Base-by-base conservation (phyloP, 2,329 filamentous ascomycete species). In the Talaromyces albobiverticillius region DNA sequence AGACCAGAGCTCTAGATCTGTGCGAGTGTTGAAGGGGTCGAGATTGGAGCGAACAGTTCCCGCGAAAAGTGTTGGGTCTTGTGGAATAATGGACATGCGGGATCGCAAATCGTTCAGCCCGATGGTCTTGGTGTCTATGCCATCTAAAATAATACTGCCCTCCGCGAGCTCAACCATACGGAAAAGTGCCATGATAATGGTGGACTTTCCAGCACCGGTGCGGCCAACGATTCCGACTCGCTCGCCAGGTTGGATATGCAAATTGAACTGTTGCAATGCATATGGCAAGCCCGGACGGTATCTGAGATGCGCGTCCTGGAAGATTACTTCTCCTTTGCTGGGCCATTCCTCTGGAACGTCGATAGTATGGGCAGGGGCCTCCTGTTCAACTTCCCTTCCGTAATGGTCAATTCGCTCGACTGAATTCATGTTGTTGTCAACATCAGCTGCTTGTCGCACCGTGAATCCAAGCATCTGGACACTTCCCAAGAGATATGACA, bases 381-480 rank as follows among this genome's bases (percentile, higher is more conserved):
- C 65, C 13, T 63, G 57, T 23, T 66, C 59, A 3, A 67, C 43
- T 95, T 79, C 48, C 38, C 97, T 82, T 36, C 76, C 82, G 95
- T 92, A 0, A 92, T 92, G 0, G 90, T 86, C 70, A 95, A 95
- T 91, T 95, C 95, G 67, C 45, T 70, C 66, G 0, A 63, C 62
- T 10, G 64, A 63, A 46, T 69, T 68, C 61, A 68, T 66, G 23
- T 90, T 90, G 73, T 95, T 96, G 72, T 96, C 91, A 11, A 96
- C 90, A 71, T 97, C 93, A 23, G 93, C 93, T 7, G 96, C 80
- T 72, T 97, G 93, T 16, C 94, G 84, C 16, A 97, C 90, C 0
- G 90, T 93, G 71, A 96, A 96, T 67, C 96, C 93, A 60, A 97
- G 87, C 88, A 96, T 91, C 70, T 95, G 90, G 16, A 95, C 91